Conservation (phyloP, 2,329 filamentous ascomycete species). For the Ophiostoma angusticollis region DNA sequence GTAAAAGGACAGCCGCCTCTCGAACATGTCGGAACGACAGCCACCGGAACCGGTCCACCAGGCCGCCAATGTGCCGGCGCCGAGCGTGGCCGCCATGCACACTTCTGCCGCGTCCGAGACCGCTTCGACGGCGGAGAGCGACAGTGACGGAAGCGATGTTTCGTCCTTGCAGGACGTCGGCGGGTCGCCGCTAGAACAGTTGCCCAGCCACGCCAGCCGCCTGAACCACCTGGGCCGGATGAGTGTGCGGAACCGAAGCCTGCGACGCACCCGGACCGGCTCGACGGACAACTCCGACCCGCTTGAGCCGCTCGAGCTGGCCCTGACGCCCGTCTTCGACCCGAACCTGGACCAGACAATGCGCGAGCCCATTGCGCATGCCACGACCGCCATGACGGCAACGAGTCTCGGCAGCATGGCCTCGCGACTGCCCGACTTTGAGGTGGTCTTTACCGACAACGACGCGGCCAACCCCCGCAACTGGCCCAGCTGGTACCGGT, state of each 20-base stretch:
- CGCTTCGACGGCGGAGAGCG: no score
- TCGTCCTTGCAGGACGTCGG: not conserved
- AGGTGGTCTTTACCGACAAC: constrained; percentile 52
- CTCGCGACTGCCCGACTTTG: constrained; percentile 41
- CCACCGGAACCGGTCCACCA: not conserved
- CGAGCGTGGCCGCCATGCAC: not conserved
- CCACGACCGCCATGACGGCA: constrained; percentile 26
- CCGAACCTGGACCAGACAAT: constrained; percentile 10
- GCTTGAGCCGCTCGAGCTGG: constrained; percentile 13
- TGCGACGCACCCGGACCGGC: constrained; percentile 2
- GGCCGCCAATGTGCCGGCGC: not conserved
- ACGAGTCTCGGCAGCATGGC: constrained; percentile 27
- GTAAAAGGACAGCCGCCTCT: no score
- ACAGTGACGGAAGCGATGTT: constrained; percentile 1
- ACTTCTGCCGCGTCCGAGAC: not conserved
- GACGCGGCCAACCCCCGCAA: constrained; percentile 52
- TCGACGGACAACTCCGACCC: constrained; percentile 13
- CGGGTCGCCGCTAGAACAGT: not conserved
- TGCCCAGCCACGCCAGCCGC: constrained; percentile 3
- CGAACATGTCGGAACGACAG: constrained; percentile 4
- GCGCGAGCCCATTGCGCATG: constrained; percentile 26
- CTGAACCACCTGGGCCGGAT: constrained; percentile 1
- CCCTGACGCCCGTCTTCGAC: constrained; percentile 12
- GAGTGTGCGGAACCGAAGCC: not conserved
- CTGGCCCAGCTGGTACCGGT: constrained; percentile 44